These are phyloP conservation scores for Vigna angularis DNA, from an alignment of 306 rosid species.

Conservation along the genomic window DNA sequence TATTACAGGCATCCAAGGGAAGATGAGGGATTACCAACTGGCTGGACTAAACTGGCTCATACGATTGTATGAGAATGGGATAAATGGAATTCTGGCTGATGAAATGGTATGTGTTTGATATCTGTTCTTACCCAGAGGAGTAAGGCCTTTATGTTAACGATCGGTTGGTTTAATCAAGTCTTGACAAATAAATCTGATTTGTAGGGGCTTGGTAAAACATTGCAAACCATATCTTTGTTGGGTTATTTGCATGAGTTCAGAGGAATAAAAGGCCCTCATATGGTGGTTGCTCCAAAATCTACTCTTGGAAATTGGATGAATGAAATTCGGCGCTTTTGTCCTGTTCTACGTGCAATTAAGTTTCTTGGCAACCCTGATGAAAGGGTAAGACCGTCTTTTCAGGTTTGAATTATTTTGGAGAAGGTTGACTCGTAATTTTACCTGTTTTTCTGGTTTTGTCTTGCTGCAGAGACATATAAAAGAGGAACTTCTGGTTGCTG, in stretches of 20 bases:
- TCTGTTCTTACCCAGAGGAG: not conserved
- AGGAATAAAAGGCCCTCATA: conserved; percentile 97
- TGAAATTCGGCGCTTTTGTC: conserved; percentile 97
- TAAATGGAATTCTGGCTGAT: conserved; percentile 98
- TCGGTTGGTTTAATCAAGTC: conserved; percentile 4
- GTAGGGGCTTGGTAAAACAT: conserved; percentile 98
- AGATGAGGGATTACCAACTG: conserved; percentile 98
- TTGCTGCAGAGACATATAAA: conserved; percentile 80
- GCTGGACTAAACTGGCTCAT: conserved; percentile 98
- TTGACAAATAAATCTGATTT: conserved; percentile 39
- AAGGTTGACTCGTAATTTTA: conserved; percentile 6
- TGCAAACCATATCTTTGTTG: conserved; percentile 94
- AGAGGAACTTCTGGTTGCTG: conserved; percentile 91
- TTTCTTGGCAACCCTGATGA: conserved; percentile 99
- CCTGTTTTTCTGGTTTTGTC: conserved; percentile 24
- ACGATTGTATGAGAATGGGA: conserved; percentile 93
- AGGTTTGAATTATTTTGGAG: conserved; percentile 16
- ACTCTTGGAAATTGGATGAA: conserved; percentile 99
- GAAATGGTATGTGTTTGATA: conserved; percentile 76
- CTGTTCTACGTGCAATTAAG: conserved; percentile 81
- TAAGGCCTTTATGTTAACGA: conserved; percentile 1
- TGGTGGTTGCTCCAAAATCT: conserved; percentile 99
- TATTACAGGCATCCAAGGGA: conserved; percentile 87
- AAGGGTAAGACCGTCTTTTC: conserved; percentile 63
- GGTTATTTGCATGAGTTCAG: conserved; percentile 95